Evolutionary conservation across 768 basidiomycete species (phyloP), one percentile per base, ranked within the genome.

Genomic region (Amyloporia xantha): DNA sequence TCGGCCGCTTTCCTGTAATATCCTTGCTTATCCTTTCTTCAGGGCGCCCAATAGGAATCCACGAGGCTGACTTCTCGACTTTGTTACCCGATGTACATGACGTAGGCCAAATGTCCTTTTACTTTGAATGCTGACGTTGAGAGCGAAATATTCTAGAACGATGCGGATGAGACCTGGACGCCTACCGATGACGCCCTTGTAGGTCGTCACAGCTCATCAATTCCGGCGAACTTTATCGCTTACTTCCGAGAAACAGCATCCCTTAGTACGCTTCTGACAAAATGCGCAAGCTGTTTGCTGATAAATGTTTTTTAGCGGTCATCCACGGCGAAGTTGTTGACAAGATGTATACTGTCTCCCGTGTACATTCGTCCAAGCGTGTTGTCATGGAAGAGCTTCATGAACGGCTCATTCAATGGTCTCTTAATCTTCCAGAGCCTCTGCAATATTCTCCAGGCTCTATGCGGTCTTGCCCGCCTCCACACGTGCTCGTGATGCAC

Each of bases 321-420:
- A 82, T 90, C 33, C 67, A 81, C 46, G 84, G 85, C 3, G 71
- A 75, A 27, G 79, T 90, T 41, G 72, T 88, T 23, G 74, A 77
- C 7, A 73, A 73, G 47, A 71, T 89, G n/a, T 90, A 91, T 66
- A 82, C 86, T 3, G 79, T 90, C 23, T 79, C 76, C 52, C 64
- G 72, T 2, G 65, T 68, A 3, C 61, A 71, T 23, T 63, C 65
- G 5, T 70, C 75, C 2, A 74, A 75, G 52, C 75, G 78, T 54
- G 59, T 69, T 0, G 58, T 76, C 42, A 65, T 84, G 47, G 69
- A 69, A 1, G 67, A 73, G 43, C 62, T 88, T 27, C 85, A 65
- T 72, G 69, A 51, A 70, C 74, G 77, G 36, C 68, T 91, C 37
- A 81, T 88, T 57, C 82, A 81, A 53, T 90, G 87, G 86, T 85